Base-by-base conservation (phyloP, 2,329 filamentous ascomycete species). In the Capronia americana region DNA sequence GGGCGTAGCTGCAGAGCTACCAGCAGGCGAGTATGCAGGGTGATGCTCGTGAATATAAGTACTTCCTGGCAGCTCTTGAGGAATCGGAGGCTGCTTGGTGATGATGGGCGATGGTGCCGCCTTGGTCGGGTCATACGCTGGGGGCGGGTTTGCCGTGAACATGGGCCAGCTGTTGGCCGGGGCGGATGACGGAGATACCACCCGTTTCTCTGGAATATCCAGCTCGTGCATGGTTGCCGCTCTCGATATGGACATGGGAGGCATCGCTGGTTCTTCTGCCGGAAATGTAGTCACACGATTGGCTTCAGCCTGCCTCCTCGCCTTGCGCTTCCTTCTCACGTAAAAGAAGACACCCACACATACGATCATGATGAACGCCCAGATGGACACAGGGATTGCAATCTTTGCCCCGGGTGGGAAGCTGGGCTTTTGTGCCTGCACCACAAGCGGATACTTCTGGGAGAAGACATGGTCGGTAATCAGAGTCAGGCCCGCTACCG, bases 11-110 rank as follows among this genome's bases (percentile, higher is more conserved):
- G 30, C 56, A 28, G 32, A 20, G 48, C 10, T 54, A 10, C 32
- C 61, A n/a, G 44, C 26, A 10, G 55, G 24, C 24, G 64, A 56
- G 55, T 65, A 73, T 38, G 68, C 72, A 12, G 72, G 72, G 57
- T 74, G 72, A 61, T 73, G 71, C 56, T 74, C 70, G 57, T 73
- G 65, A 7, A 74, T 73, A 57, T 60, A 74, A 5, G 68, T 73
- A 65, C 72, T 74, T 46, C 72, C 72, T 11, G 71, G 71, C 50
- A 74, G 59, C 57, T 74, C 72, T 50, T 71, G 68, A 1, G 69
- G 34, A 30, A 32, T 50, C 4, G 57, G 59, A 38, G 60, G 38
- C 51, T 68, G 20, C 51, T 56, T n/a, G 57, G 30, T 11, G 32
- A 56, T 20, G 30, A 41, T 32, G 2, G 53, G 50, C 2, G 50